Base-by-base conservation (phyloP, 768 basidiomycete species). In the Glaciozyma martinii region DNA sequence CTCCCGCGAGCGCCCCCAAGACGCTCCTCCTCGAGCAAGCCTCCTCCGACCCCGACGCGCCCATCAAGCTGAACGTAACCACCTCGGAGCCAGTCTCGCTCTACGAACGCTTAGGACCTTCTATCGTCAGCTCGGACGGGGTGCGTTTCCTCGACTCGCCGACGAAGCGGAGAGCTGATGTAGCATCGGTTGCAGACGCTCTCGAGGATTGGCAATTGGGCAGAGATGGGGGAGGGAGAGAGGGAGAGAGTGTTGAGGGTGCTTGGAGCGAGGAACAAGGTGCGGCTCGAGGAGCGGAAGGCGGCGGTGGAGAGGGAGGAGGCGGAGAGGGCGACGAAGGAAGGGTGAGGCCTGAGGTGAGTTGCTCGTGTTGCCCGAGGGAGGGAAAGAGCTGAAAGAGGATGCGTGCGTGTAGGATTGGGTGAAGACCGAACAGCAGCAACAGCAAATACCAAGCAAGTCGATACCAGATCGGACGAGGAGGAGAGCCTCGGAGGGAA, bases 121-220 rank as follows among this genome's bases (percentile, higher is more conserved):
- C 65, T 0, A 59, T 70, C 12, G 68, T 70, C 40, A 61, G 62
- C 47, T 42, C 29, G 3, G 65, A 70, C 18, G 68, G 68, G 1
- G 68, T 70, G 16, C 32, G 68, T 54, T 32, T 8, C 27, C 52
- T 27, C 13, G 23, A n/a, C 46, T 19, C 13, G 19, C 33, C 37
- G n/a, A 42, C n/a, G 40, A 57, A n/a, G 40, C n/a, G n/a, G 10
- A 15, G 40, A 57, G 56, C 43, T 54, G 43, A 52, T 21, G 29
- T 13, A 9, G 6, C 16, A n/a, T 30, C 32, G 43, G 16, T 2
- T 52, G 4, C 62, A 70, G 68, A 69, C 68, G 13, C 60, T 70
- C n/a, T 64, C 62, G 1, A 60, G 68, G 23, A 70, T 70, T 49
- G 56, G 55, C 23, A 52, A 63, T 44, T 70, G 68, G 68, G 3